Percentiles rank a stretch among this genome's conserved stretches.
Evolutionary conservation across 345 rosid genomes (phyloP).

Genomic region (Lepidium sativum): DNA sequence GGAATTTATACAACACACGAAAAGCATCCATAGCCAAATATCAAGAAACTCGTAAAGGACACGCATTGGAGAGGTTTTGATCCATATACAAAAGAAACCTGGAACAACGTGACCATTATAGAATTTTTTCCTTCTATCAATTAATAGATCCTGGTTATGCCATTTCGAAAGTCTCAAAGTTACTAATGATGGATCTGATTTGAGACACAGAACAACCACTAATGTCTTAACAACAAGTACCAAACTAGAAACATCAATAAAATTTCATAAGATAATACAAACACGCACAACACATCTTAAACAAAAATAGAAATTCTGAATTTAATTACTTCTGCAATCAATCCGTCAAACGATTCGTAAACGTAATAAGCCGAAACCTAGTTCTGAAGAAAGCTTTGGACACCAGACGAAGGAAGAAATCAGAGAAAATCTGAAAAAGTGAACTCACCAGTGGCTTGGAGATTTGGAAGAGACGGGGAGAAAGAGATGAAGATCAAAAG

Average conservation of each 20-base stretch:
- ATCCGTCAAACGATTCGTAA: background rate
- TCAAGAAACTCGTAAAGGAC: background rate
- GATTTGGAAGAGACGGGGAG: constrained; percentile 1
- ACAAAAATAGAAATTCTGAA: background rate
- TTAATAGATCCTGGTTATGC: background rate
- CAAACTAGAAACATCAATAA: background rate
- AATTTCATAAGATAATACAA: background rate
- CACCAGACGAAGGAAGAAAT: background rate
- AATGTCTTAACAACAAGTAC: background rate
- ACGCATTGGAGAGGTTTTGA: background rate
- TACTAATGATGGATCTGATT: constrained; percentile 4
- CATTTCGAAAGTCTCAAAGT: background rate
- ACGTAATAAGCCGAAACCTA: background rate
- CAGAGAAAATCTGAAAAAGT: background rate
- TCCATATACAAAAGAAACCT: background rate
- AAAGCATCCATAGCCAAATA: background rate
- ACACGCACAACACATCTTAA: background rate
- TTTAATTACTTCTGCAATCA: background rate
- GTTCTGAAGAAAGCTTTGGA: background rate
- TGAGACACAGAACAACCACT: background rate
- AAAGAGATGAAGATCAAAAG: background rate
- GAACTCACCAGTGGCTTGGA: constrained; percentile 5
- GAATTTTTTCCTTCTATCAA: background rate
- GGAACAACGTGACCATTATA: background rate
- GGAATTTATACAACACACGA: no score